Evolutionary conservation across 2,329 filamentous ascomycete genomes (phyloP), one percentile per base, ranked within the genome.

Genomic region (Aspergillus ibericus): DNA sequence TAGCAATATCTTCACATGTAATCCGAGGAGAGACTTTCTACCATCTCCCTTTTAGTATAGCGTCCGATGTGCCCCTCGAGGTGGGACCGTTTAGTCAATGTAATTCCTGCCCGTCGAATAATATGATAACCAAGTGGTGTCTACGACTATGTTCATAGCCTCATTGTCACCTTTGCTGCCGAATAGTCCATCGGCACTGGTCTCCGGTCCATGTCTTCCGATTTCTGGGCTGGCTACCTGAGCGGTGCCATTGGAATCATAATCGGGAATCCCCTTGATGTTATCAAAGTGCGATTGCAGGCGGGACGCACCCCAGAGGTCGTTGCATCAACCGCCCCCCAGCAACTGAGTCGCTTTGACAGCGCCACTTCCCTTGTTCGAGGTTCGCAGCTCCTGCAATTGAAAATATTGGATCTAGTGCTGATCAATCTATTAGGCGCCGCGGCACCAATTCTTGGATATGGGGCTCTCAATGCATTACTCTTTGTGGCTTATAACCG

Each of bases 191-290:
- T 48, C 25, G n/a, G 44, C 44, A 29, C 44, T 16, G 44, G 15
- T 10, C 15, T 29, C 25, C 44, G 44, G 44, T 16, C 15, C 15
- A 93, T 95, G 90, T 91, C 90, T 52, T 86, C 91, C 66, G 93
- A 96, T 73, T 97, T 97, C 76, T 96, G 91, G 90, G 91, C 93
- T 58, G 92, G 93, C 69, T 97, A 96, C 75, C 78, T 95, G 61
- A 93, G 90, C 71, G 93, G 93, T 54, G 92, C 90, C 58, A 82
- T 88, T 50, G 91, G 92, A 47, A 97, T 97, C 68, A 79, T 96
- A 49, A 89, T 96, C 60, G 92, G 93, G 62, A 96, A 96, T 68
- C 92, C 92, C 3, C 81, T 97, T 4, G 89, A 93, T 72, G 77
- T 92, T 18, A 75, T 92, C 68, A 93, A 93, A 76, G 91, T 92